Percentiles rank a stretch among this genome's conserved stretches.
phyloP scores from a whole-genome alignment of 495 filamentous ascomycete genomes.

The Penicillium bovifimosum region DNA sequence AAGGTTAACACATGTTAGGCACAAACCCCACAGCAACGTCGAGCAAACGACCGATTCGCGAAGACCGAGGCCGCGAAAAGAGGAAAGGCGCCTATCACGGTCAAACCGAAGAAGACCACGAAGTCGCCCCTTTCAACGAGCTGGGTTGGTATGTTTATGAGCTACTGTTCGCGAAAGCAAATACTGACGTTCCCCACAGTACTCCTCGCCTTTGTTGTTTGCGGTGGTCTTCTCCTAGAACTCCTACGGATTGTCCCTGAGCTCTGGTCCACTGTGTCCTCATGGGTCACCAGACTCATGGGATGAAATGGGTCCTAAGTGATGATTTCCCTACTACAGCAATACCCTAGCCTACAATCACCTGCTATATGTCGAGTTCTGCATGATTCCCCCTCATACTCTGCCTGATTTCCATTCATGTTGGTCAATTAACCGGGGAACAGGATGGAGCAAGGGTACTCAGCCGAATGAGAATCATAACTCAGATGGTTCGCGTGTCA shows the following conservation, averaged over 20 bases:
- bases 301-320: slow-evolving; percentile 7
- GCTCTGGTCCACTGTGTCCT: slow-evolving; percentile 34
- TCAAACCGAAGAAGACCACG: slow-evolving; percentile 61
- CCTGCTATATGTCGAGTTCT: not conserved
- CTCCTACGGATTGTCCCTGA: slow-evolving; percentile 63
- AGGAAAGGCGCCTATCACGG: slow-evolving; percentile 67
- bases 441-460: not conserved
- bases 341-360: not conserved
- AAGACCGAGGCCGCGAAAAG: slow-evolving; percentile 73
- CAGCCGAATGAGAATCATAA: not conserved
- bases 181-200: slow-evolving; percentile 5
- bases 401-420: not conserved
- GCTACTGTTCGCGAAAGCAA: not conserved
- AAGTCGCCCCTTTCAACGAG: slow-evolving; percentile 75
- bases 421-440: not conserved
- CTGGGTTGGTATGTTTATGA: slow-evolving; percentile 68
- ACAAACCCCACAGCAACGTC: slow-evolving; percentile 91
- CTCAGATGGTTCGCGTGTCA: not conserved
- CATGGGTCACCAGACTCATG: slow-evolving; percentile 22
- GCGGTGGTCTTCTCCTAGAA: slow-evolving; percentile 21
- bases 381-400: not conserved
- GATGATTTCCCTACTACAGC: not conserved
- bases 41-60: slow-evolving; percentile 78
- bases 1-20: slow-evolving; percentile 47
- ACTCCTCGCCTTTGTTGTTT: slow-evolving; percentile 21